Evolutionary conservation across 768 basidiomycete species (phyloP).

Genomic region (Clitopilus hobsonii): DNA sequence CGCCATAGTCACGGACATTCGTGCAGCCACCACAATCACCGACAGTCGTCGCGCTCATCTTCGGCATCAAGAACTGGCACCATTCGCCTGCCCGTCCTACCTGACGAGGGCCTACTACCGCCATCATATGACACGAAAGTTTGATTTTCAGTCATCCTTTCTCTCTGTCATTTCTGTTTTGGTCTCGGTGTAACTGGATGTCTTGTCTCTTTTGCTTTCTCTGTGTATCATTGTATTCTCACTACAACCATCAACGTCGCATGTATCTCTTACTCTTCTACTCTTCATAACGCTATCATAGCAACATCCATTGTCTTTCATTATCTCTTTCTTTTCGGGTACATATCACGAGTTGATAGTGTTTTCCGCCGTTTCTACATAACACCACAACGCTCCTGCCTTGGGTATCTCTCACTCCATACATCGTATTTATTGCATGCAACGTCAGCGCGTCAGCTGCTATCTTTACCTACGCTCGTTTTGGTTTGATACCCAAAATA

Average conservation of each 20-base stretch:
- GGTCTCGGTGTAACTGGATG: no score
- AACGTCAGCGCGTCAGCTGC: no score
- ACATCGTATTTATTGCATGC: no score
- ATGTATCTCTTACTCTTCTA: background rate
- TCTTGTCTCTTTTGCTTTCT: background rate
- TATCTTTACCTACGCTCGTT: background rate
- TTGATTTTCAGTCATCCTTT: constrained; percentile 1
- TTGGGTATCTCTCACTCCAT: no score
- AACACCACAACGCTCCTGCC: no score
- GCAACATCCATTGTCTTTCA: background rate
- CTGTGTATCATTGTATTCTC: background rate
- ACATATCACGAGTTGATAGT: no score
- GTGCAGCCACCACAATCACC: constrained; percentile 13
- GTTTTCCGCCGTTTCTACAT: no score
- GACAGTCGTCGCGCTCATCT: constrained; percentile 17
- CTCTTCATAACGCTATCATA: no score
- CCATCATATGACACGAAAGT: constrained; percentile 16
- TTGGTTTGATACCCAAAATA: background rate
- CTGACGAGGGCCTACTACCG: constrained; percentile 42
- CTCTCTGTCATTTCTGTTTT: no score
- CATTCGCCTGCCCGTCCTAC: constrained; percentile 39
- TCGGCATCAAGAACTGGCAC: constrained; percentile 27
- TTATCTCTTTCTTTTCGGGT: background rate
- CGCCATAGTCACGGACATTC: constrained; percentile 21
- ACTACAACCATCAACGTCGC: background rate